phyloP scores from a whole-genome alignment of 2,329 filamentous ascomycete genomes.

The Aspergillus transmontanensis region DNA sequence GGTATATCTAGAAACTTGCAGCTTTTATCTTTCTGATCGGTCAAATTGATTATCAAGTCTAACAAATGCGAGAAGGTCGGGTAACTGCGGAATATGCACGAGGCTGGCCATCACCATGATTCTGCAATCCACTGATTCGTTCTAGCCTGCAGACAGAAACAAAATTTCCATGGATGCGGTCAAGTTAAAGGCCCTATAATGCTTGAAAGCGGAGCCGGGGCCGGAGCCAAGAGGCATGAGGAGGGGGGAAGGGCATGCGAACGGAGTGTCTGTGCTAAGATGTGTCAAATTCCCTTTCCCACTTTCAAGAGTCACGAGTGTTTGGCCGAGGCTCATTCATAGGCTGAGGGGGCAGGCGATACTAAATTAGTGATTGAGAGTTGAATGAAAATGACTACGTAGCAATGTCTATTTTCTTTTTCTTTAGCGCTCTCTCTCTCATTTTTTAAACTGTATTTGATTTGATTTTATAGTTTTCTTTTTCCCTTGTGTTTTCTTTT shows the following conservation, averaged over 20 bases:
- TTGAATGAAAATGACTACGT: neutral
- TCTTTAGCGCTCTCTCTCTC: neutral
- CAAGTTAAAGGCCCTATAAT: slow-evolving; percentile 15
- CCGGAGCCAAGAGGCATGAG: slow-evolving; percentile 20
- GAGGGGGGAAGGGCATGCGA: slow-evolving; percentile 14
- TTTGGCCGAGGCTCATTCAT: slow-evolving; percentile 12
- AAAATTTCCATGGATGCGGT: slow-evolving; percentile 16
- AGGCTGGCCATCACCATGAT: slow-evolving; percentile 8
- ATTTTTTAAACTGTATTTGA: neutral
- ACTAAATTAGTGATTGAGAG: neutral
- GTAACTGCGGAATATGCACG: slow-evolving; percentile 14
- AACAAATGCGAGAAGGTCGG: slow-evolving; percentile 13
- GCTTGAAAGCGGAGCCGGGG: slow-evolving; percentile 8
- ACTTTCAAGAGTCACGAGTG: slow-evolving; percentile 15
- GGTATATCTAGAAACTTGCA: neutral
- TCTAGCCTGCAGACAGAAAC: slow-evolving; percentile 14
- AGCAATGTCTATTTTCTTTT: neutral
- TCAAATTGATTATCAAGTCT: neutral
- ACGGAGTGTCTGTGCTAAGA: slow-evolving; percentile 20
- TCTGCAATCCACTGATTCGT: slow-evolving; percentile 16
- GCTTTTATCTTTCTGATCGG: neutral
- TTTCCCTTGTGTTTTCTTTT: neutral
- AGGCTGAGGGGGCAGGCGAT: slow-evolving; percentile 8
- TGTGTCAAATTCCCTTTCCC: slow-evolving; percentile 16
- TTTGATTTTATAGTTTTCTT: neutral